Evolutionary conservation across 73 alveolate genomes (phyloP).

Genomic region (Tetrahymena thermophila): DNA sequence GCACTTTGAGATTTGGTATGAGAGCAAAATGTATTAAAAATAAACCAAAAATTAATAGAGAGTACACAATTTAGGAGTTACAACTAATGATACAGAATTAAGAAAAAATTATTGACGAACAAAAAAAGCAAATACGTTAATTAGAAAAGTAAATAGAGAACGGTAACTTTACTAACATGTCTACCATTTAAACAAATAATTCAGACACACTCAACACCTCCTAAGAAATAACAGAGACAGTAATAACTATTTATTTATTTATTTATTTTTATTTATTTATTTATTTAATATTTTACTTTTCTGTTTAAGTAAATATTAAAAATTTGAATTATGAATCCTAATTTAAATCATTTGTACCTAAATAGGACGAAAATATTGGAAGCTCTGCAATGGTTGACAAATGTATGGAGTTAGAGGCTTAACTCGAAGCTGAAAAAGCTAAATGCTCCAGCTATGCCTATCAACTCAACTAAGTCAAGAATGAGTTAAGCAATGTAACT

Average conservation of each 20-base stretch:
- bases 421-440: not conserved
- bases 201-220: not conserved
- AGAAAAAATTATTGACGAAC: not conserved
- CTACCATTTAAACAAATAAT: not conserved
- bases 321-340: not conserved
- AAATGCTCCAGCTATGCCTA: not conserved
- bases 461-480: not conserved
- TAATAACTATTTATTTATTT: not conserved
- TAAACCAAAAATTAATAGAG: conserved; percentile 63
- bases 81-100: conserved; percentile 1
- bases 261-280: no score
- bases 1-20: conserved; percentile 88
- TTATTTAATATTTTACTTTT: no score
- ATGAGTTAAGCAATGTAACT: not conserved
- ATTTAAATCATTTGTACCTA: not conserved
- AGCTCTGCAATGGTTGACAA: not conserved
- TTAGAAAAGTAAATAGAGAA: not conserved
- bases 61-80: conserved; percentile 64
- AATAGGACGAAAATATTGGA: not conserved
- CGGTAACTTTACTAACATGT: not conserved
- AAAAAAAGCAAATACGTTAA: not conserved
- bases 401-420: not conserved
- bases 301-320: no score
- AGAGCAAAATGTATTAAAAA: conserved; percentile 94
- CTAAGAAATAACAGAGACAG: not conserved